Base-by-base conservation (phyloP, 2,329 filamentous ascomycete species). In the Graphilbum sp. region DNA sequence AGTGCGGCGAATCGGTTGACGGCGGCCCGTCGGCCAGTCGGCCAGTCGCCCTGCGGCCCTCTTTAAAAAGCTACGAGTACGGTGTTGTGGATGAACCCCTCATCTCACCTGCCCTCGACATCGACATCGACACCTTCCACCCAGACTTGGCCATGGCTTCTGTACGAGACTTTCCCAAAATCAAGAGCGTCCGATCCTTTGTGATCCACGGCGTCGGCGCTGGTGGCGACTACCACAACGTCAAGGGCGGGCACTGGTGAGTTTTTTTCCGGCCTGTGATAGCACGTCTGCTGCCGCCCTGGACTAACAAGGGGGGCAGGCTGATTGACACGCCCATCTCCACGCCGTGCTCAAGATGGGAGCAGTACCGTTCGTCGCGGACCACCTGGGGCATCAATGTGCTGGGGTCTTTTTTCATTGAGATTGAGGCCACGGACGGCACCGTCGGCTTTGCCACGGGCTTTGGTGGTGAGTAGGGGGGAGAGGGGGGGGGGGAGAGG, bases 301-400 rank as follows among this genome's bases (percentile, higher is more conserved):
- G n/a, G n/a, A n/a, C n/a, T n/a, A n/a, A n/a, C n/a, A n/a, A n/a
- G n/a, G n/a, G n/a, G n/a, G n/a, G n/a, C 58, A 93, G 86, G 87
- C 66, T 95, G 49, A 81, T 95, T 46, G 87, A 94, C 60, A 80
- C 79, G 44, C 78, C 87, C 48, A 95, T 95, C 54, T 86, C 87
- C 2, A 95, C 86, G 1, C 87, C 87, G 7, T 92, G 87, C 71
- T 88, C 85, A 36, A 72, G 75, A 58, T 94, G 87, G 72, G 82
- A 90, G 46, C 66, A 87, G 49, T 95, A 93, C 59, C 76, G 86
- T 47, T 74, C 78, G 43, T 94, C 86, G 29, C 71, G 87, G 49
- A 94, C 86, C 12, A 86, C 78, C 55, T 95, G 85, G 83, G 87
- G 87, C 29, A 95, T 95, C 67, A 95, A 95, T 50, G 86, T 94